These are phyloP conservation scores for Backusella mclennaniae DNA, from an alignment of 192 early-diverging fungal genomes.

Conservation along the genomic window DNA sequence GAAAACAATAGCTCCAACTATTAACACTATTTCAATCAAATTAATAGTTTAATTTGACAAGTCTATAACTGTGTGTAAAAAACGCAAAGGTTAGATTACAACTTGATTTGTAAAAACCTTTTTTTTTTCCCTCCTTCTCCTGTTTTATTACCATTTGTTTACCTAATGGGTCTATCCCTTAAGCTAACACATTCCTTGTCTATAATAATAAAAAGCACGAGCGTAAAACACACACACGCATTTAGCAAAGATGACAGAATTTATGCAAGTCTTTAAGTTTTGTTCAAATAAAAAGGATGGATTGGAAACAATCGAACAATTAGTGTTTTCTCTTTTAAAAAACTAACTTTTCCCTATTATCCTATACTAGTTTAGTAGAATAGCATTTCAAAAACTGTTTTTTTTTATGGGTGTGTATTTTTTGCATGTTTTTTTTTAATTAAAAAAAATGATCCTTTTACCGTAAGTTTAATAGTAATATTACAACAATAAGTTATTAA, in stretches of 20 bases:
- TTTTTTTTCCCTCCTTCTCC: neutral
- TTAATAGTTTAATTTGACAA: constrained; percentile 9
- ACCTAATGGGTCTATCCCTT: neutral
- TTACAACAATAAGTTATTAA: neutral
- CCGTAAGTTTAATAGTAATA: neutral
- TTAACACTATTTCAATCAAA: neutral
- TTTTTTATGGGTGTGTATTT: neutral
- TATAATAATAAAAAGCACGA: constrained; percentile 14
- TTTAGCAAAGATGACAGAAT: neutral
- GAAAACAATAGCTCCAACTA: neutral
- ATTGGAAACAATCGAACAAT: neutral
- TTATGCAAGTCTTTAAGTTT: neutral
- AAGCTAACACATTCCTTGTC: constrained; percentile 8
- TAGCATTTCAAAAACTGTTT: neutral
- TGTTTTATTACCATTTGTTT: neutral
- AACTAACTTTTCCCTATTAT: neutral
- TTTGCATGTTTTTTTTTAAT: neutral
- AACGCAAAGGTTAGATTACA: neutral
- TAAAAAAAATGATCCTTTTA: neutral
- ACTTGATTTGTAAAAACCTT: neutral
- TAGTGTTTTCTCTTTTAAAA: neutral
- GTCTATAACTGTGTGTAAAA: neutral
- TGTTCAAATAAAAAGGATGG: neutral
- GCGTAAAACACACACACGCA: neutral
- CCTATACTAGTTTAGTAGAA: neutral